phyloP scores from a whole-genome alignment of 1,139 yeast species.

The Protomyces gravidus region DNA sequence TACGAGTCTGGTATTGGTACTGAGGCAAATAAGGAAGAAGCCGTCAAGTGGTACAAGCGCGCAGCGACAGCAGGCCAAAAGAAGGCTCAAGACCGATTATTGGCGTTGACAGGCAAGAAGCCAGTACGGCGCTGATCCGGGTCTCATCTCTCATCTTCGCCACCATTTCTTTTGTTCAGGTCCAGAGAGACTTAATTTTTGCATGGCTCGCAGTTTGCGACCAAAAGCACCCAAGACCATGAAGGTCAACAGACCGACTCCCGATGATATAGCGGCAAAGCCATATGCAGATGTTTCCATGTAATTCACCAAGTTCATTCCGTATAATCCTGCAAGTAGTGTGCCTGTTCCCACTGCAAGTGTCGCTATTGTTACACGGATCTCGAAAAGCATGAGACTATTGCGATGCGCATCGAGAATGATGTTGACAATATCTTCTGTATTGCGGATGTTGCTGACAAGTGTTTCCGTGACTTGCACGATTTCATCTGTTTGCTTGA shows the following conservation, averaged over 20 bases:
- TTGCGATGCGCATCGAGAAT: conserved; percentile 93
- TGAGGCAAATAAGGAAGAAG: conserved; percentile 47
- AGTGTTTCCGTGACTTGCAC: conserved; percentile 89
- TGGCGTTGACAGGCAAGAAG: conserved; percentile 26
- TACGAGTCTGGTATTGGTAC: conserved; percentile 76
- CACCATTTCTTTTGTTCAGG: not conserved
- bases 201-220: conserved; percentile 16
- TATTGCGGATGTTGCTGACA: conserved; percentile 78
- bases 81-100: conserved; percentile 30
- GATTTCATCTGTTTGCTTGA: conserved; percentile 91
- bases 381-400: conserved; percentile 80
- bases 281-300: conserved; percentile 73
- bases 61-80: conserved; percentile 47
- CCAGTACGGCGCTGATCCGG: not conserved
- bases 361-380: conserved; percentile 67
- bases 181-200: conserved; percentile 15
- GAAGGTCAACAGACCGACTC: conserved; percentile 44
- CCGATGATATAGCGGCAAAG: conserved; percentile 56
- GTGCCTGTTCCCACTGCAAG: conserved; percentile 79
- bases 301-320: conserved; percentile 89
- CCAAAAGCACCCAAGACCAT: conserved; percentile 38
- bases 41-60: conserved; percentile 52
- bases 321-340: conserved; percentile 74
- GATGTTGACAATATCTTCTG: conserved; percentile 94
- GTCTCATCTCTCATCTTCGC: not conserved